Evolutionary conservation across 768 basidiomycete genomes (phyloP), one percentile per base, ranked within the genome.

Genomic region (Russula olivacea): DNA sequence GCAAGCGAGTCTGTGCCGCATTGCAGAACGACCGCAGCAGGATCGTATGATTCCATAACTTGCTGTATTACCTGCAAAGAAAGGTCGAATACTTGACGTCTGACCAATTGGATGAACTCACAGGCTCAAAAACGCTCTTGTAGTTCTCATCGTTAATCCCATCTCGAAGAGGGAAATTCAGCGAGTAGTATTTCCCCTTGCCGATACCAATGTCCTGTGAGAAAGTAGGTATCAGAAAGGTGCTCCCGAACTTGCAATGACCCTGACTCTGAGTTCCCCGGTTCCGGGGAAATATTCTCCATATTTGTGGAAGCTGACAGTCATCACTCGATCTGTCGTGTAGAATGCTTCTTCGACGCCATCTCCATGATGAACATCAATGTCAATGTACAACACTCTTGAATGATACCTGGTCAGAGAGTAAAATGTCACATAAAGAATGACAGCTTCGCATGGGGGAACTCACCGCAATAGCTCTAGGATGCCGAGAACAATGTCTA

Each of bases 341-440:
- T 98, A 99, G 74, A 99, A 99, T 0, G 97, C 97, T 75, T 99
- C 97, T 72, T 99, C 97, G 25, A 99, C 97, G 48, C 97, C 97
- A 74, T 99, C 97, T 17, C 97, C 97, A 65, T 99, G 97, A 72
- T 99, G 97, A 1, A 97, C 92, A 72, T 99, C 97, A 62, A 99
- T 95, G 72, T 99, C 97, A 68, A 99, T 94, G 75, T 99, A 99
- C 23, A 99, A 80, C 32, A 99, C 97, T 38, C 97, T 84, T 14
- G 84, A 84, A 71, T 98, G 94, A 74, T 97, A 97, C 68, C 93
- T 93, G n/a, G 30, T 32, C 17, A 28, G 28, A 36, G 8, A 23
- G 55, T n/a, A 36, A 48, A 48, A 28, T 14, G 32, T 63, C 50
- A 43, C 41, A 38, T 6, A 10, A 38, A 38, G 43, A 40, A 25